Conservation (phyloP, 2,329 filamentous ascomycete genomes). For the Rutstroemia sp. region DNA sequence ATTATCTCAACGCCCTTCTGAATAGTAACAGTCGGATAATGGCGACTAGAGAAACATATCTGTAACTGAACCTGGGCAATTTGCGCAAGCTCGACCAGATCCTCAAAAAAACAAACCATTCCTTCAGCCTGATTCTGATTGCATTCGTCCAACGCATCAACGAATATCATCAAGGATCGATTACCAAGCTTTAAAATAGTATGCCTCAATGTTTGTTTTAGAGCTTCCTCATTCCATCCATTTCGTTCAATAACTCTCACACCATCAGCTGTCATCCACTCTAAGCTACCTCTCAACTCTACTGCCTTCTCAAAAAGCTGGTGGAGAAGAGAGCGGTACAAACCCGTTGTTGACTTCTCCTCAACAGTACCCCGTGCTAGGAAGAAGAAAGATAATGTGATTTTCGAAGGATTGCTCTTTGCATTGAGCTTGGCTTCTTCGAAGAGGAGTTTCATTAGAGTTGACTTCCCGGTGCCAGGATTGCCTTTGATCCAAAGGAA, state of each 20-base stretch:
- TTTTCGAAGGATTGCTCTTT: conserved; percentile 15
- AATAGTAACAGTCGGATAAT: conserved; percentile 24
- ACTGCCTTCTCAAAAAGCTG: conserved; percentile 36
- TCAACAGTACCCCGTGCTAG: conserved; percentile 27
- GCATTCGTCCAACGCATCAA: conserved; percentile 25
- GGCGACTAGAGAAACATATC: conserved; percentile 26
- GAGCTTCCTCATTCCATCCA: conserved; percentile 23
- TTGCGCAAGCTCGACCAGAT: conserved; percentile 13
- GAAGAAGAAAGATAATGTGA: conserved; percentile 31
- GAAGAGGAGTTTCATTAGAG: conserved; percentile 34
- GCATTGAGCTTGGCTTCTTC: conserved; percentile 20
- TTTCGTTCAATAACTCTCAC: conserved; percentile 17
- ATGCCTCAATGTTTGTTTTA: conserved; percentile 22
- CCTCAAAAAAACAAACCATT: conserved; percentile 20
- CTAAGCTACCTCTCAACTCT: conserved; percentile 28
- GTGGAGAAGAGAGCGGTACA: conserved; percentile 43
- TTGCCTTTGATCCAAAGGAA: conserved; percentile 43
- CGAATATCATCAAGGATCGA: conserved; percentile 27
- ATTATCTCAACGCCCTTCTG: conserved; percentile 19
- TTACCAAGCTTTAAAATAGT: conserved; percentile 24
- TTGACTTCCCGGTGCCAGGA: conserved; percentile 40
- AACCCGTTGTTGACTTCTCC: conserved; percentile 39
- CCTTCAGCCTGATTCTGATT: conserved; percentile 7
- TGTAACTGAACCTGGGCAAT: conserved; percentile 10
- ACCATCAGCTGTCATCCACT: conserved; percentile 22